Evolutionary conservation across 192 early-diverging fungal genomes (phyloP).

Genomic region (Dispira simplex): DNA sequence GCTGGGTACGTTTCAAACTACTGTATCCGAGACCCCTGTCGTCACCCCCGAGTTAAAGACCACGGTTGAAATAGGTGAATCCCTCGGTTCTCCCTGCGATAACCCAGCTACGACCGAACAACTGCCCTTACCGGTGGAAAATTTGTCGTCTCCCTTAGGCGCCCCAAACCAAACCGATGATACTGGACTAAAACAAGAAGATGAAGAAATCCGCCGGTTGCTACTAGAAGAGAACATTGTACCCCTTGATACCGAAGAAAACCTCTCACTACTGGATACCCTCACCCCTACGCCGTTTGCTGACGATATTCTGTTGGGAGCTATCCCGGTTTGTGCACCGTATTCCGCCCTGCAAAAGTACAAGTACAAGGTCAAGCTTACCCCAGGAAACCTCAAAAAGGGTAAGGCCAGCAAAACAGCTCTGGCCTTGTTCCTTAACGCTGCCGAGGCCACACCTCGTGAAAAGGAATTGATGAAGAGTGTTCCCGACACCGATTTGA

Average conservation of each 20-base stretch:
- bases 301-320: constrained; percentile 65
- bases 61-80: too few relatives aligned
- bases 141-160: not conserved
- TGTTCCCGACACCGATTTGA: constrained; percentile 73
- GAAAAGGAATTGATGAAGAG: constrained; percentile 68
- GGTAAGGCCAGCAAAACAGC: constrained; percentile 66
- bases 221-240: constrained; percentile 23
- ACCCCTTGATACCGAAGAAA: constrained; percentile 16
- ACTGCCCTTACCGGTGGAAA: too few relatives aligned
- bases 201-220: constrained; percentile 13
- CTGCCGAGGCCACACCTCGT: constrained; percentile 22
- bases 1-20: too few relatives aligned
- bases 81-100: not conserved
- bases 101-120: too few relatives aligned
- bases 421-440: constrained; percentile 23
- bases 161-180: not conserved
- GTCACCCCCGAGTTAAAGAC: too few relatives aligned
- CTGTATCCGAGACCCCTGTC: too few relatives aligned
- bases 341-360: constrained; percentile 70
- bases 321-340: constrained; percentile 88
- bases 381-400: constrained; percentile 80
- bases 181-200: not conserved
- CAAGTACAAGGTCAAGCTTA: constrained; percentile 91
- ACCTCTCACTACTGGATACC: constrained; percentile 46
- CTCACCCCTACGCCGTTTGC: constrained; percentile 66